Percentiles rank a stretch among this genome's conserved stretches.
Conservation (phyloP, 2,329 filamentous ascomycete genomes). For the Fusarium sororula region DNA sequence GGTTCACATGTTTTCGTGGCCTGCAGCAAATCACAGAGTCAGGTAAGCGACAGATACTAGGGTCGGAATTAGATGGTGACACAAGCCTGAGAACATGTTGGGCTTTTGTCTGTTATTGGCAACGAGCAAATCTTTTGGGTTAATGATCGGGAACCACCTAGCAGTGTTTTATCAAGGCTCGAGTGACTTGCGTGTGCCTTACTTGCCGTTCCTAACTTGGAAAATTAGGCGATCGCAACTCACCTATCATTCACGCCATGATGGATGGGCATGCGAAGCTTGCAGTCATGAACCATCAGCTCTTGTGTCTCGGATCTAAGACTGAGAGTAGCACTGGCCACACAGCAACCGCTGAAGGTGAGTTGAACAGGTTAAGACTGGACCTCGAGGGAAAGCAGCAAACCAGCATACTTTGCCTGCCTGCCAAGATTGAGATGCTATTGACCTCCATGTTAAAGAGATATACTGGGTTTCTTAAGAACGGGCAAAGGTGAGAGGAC, state of each 20-base stretch:
- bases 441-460: fast-evolving
- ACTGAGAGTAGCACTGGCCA: background rate
- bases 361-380: background rate
- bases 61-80: background rate
- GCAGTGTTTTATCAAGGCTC: fast-evolving
- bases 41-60: background rate
- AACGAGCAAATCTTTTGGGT: background rate
- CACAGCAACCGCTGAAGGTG: background rate
- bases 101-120: background rate
- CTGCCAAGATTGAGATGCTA: background rate
- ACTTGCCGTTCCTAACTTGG: background rate
- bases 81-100: background rate
- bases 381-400: background rate
- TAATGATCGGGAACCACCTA: background rate
- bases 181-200: background rate
- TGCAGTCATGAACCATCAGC: background rate
- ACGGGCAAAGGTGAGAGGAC: fast-evolving
- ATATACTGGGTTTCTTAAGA: fast-evolving
- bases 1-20: fast-evolving
- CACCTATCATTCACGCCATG: background rate
- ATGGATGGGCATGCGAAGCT: background rate
- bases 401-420: background rate
- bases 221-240: background rate
- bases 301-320: background rate
- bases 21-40: background rate